phyloP scores from a whole-genome alignment of 106 monocot genomes.

The Dendrobium catenatum region DNA sequence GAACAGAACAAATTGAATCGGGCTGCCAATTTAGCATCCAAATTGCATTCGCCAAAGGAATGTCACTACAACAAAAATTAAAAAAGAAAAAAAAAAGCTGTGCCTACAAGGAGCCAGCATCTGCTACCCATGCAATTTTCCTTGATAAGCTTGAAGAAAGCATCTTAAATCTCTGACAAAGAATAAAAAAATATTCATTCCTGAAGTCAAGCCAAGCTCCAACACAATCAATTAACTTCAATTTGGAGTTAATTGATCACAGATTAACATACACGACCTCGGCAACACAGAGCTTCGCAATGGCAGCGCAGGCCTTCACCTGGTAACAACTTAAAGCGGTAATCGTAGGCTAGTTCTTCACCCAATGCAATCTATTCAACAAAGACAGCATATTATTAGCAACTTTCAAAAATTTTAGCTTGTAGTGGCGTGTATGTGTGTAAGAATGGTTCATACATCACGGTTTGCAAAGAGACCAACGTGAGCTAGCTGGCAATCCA shows the following conservation, averaged over 20 bases:
- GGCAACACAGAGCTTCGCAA: conserved; percentile 56
- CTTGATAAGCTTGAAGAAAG: no score
- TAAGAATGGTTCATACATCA: conserved; percentile 46
- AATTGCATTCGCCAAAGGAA: no score
- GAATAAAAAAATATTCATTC: background rate
- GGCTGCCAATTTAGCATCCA: no score
- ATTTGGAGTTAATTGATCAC: background rate
- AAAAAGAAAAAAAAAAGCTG: no score
- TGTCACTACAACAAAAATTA: no score
- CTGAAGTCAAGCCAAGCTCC: background rate
- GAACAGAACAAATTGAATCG: no score
- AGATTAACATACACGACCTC: conserved; percentile 46
- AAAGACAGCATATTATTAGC: conserved; percentile 10
- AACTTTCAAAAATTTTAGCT: background rate
- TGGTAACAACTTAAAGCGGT: conserved; percentile 40
- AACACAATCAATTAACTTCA: background rate
- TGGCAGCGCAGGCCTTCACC: conserved; percentile 47
- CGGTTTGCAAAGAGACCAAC: conserved; percentile 70
- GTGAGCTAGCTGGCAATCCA: conserved; percentile 94
- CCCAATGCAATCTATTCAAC: conserved; percentile 46
- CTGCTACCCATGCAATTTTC: no score
- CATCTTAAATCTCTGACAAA: no score
- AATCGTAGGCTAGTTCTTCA: conserved; percentile 87
- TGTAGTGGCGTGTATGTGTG: background rate
- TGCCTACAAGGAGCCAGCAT: no score